Conservation (phyloP, 2,329 filamentous ascomycete genomes). For the Plenodomus tracheiphilus region DNA sequence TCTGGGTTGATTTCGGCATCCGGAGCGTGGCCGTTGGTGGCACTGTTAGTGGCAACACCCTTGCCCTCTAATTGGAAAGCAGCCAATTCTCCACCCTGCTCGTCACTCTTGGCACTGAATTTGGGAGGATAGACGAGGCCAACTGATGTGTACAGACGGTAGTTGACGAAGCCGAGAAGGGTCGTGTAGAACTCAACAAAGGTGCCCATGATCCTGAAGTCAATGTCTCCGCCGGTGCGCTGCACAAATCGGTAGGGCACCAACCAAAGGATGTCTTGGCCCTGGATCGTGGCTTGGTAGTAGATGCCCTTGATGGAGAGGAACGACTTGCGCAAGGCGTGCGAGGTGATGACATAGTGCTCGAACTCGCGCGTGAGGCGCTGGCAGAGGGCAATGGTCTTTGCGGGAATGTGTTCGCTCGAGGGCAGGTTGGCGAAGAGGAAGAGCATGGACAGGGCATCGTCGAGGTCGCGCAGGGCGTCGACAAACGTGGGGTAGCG, state of each 20-base stretch:
- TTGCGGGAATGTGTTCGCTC: constrained; percentile 83
- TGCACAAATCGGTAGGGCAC: constrained; percentile 99
- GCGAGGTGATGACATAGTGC: constrained; percentile 92
- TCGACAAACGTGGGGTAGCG: constrained; percentile 97
- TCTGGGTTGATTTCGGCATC: constrained; percentile 42
- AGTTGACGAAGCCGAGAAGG: constrained; percentile 93
- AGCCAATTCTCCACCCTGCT: constrained; percentile 83
- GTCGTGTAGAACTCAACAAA: constrained; percentile 99
- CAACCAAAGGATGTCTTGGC: constrained; percentile 95
- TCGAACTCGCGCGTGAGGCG: constrained; percentile 93
- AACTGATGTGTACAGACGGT: constrained; percentile 85
- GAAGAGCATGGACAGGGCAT: constrained; percentile 95
- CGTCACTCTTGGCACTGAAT: constrained; percentile 85
- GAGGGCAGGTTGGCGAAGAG: constrained; percentile 96
- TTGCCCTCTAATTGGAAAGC: constrained; percentile 89
- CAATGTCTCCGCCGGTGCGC: constrained; percentile 87
- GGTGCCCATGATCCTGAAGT: constrained; percentile 98
- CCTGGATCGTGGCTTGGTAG: constrained; percentile 96
- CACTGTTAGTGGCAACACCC: constrained; percentile 48
- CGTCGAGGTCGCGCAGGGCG: constrained; percentile 90
- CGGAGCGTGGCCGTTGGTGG: constrained; percentile 28
- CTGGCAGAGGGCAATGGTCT: constrained; percentile 95
- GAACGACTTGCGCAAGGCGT: constrained; percentile 93
- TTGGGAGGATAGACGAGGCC: constrained; percentile 95
- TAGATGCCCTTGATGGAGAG: constrained; percentile 99